Evolutionary conservation across 1,284 basidiomycete genomes (phyloP).

Genomic region (Microbotryum intermedium): DNA sequence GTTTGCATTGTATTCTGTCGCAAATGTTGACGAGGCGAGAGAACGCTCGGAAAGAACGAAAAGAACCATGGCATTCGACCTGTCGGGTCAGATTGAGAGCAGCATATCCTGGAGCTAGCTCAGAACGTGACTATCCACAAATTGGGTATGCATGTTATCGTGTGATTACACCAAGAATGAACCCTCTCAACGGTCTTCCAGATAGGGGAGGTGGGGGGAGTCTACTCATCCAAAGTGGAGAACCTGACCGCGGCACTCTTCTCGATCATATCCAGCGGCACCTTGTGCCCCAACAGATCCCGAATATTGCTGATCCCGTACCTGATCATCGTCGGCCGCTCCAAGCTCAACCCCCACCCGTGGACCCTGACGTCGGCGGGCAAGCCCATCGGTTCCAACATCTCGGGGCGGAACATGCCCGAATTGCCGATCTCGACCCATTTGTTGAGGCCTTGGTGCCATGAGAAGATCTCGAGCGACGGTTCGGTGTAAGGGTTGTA

Average conservation of each 20-base stretch:
- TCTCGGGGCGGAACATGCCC: conserved; percentile 99
- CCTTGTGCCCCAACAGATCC: conserved; percentile 94
- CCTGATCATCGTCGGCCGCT: conserved; percentile 96
- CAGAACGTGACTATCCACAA: too few species aligned
- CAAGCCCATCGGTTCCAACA: conserved; percentile 98
- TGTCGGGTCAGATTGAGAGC: too few species aligned
- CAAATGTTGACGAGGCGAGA: too few species aligned
- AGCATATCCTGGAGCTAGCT: too few species aligned
- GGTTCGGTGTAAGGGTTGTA: conserved; percentile 98
- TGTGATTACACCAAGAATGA: too few species aligned
- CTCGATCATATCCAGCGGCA: conserved; percentile 64
- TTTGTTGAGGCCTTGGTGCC: conserved; percentile 85
- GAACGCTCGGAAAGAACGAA: too few species aligned
- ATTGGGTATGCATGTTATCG: too few species aligned
- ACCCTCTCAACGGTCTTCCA: too few species aligned
- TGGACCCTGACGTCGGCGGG: conserved; percentile 94
- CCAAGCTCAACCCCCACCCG: conserved; percentile 92
- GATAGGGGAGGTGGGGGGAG: too few species aligned
- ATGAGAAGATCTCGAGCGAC: conserved; percentile 98
- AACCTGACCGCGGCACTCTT: conserved; percentile 83
- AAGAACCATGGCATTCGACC: too few species aligned
- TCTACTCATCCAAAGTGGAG: conserved; percentile 18
- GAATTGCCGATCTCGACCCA: conserved; percentile 88
- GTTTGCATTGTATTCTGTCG: too few species aligned
- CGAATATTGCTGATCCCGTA: conserved; percentile 88